Conservation (phyloP, 179 eudicot genomes). For the Pouteria campechiana region DNA sequence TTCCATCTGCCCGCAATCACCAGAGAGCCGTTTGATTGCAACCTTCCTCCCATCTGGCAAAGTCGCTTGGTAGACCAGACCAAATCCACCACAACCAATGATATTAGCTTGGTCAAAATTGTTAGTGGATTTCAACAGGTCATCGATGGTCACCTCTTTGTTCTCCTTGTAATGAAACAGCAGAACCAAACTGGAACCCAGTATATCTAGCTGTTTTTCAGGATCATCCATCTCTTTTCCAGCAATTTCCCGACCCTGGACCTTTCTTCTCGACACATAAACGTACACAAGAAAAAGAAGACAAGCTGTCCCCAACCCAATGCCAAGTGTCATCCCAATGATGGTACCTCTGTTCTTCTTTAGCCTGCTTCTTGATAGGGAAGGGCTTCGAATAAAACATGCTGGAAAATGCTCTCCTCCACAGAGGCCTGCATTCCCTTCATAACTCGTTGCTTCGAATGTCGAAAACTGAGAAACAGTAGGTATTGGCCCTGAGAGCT, state of each 20-base stretch:
- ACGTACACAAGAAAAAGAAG: constrained; percentile 10
- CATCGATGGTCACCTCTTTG: constrained; percentile 20
- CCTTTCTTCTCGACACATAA: constrained; percentile 7
- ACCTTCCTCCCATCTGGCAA: constrained; percentile 23
- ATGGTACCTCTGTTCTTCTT: constrained; percentile 4
- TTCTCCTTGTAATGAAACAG: constrained; percentile 22
- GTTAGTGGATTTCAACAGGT: constrained; percentile 23
- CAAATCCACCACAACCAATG: constrained; percentile 37
- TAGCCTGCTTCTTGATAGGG: neutral
- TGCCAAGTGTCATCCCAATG: constrained; percentile 24
- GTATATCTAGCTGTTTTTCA: constrained; percentile 10
- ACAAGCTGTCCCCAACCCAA: constrained; percentile 20
- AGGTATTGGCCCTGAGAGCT: constrained; percentile 24
- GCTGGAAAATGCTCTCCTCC: constrained; percentile 22
- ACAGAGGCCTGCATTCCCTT: constrained; percentile 32
- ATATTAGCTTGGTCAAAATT: constrained; percentile 33
- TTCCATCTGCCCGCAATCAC: constrained; percentile 28
- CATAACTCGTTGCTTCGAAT: constrained; percentile 29
- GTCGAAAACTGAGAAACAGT: constrained; percentile 26
- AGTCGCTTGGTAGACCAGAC: constrained; percentile 26
- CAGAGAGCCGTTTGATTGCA: constrained; percentile 32
- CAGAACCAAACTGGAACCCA: constrained; percentile 17
- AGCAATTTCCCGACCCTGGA: constrained; percentile 10
- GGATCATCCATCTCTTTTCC: constrained; percentile 6
- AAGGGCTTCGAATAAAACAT: constrained; percentile 3